These are phyloP conservation scores for Arachnomyces sp. DNA, from an alignment of 2,329 filamentous ascomycete species.

Conservation along the genomic window DNA sequence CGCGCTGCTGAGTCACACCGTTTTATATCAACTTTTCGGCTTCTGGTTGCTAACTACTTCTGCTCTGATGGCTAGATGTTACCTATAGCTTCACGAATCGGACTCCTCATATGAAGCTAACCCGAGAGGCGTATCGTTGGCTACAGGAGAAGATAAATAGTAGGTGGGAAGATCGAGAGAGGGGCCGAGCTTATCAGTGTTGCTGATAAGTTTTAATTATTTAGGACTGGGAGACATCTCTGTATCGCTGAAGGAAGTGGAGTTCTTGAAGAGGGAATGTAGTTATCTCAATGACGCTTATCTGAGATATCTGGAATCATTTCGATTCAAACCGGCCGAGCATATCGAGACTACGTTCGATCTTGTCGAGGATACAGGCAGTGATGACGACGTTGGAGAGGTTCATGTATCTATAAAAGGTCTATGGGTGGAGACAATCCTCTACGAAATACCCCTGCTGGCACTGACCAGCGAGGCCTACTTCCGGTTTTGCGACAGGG, in stretches of 20 bases:
- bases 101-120: conserved; percentile 88
- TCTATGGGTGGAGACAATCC: conserved; percentile 86
- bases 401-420: conserved; percentile 71
- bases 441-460: conserved; percentile 93
- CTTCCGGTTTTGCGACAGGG: conserved; percentile 90
- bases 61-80: conserved; percentile 50
- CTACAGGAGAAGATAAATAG: conserved; percentile 74
- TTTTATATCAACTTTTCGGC: conserved; percentile 9
- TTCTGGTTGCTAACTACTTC: conserved; percentile 3
- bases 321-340: conserved; percentile 71
- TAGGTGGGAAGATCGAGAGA: conserved; percentile 32
- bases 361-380: conserved; percentile 48
- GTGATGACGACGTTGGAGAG: conserved; percentile 63
- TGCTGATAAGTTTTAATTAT: conserved; percentile 20
- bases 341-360: conserved; percentile 67
- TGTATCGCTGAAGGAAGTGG: conserved; percentile 69
- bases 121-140: conserved; percentile 75
- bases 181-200: neutral
- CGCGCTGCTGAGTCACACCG: neutral
- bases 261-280: conserved; percentile 71
- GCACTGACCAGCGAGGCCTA: conserved; percentile 92
- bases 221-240: conserved; percentile 74
- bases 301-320: conserved; percentile 71
- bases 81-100: conserved; percentile 94
- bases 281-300: conserved; percentile 72